Conservation (phyloP, 2,329 filamentous ascomycete genomes). For the Coniosporium tulheliwenetii region DNA sequence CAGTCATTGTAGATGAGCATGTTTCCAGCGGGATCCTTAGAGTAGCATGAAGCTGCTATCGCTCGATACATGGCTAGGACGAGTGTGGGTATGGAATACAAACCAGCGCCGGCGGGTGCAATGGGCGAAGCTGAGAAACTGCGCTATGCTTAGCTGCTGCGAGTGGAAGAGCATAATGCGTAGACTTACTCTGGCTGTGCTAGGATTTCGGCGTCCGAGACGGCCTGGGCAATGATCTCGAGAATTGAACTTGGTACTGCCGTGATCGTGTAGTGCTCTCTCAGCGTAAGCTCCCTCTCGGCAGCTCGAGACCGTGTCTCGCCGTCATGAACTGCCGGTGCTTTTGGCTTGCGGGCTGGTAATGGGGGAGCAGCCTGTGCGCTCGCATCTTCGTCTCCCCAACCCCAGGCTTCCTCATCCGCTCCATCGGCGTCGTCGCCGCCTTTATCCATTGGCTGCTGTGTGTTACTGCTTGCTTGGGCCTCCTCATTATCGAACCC, state of each 20-base stretch:
- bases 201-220: constrained; percentile 34
- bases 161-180: not conserved
- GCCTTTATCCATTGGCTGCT: constrained; percentile 1
- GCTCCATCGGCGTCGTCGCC: constrained; percentile 13
- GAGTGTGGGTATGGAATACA: constrained; percentile 58
- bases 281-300: constrained; percentile 44
- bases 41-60: constrained; percentile 60
- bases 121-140: constrained; percentile 36
- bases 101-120: constrained; percentile 48
- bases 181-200: constrained; percentile 32
- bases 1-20: constrained; percentile 54
- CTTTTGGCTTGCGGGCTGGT: constrained; percentile 12
- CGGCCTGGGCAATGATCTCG: constrained; percentile 41
- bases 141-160: constrained; percentile 2
- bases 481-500: constrained; percentile 24
- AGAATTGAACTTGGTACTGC: constrained; percentile 71
- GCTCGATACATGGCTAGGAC: constrained; percentile 67
- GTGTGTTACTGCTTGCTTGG: not conserved
- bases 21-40: constrained; percentile 39
- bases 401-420: constrained; percentile 61
- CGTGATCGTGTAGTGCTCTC: constrained; percentile 78
- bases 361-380: constrained; percentile 3
- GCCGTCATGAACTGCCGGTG: constrained; percentile 15
- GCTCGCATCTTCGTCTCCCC: constrained; percentile 51
- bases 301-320: constrained; percentile 10